phyloP scores from a whole-genome alignment of 306 rosid species.

The Vachellia collinsii region DNA sequence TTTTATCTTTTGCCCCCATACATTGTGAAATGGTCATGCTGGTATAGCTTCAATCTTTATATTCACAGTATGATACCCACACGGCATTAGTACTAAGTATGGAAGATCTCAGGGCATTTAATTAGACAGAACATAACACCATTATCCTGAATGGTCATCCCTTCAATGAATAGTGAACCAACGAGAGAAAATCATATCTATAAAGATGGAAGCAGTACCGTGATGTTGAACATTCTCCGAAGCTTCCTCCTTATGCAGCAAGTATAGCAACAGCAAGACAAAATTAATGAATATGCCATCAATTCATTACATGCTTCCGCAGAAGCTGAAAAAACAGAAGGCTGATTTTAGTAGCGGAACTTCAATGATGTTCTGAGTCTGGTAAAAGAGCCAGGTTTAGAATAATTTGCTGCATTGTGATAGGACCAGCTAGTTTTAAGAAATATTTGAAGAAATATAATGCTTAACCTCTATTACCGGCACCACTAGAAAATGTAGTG shows the following conservation, averaged over 20 bases:
- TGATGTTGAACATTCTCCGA: slow-evolving; percentile 77
- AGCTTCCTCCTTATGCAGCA: slow-evolving; percentile 91
- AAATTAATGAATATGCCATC: slow-evolving; percentile 82
- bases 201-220: slow-evolving; percentile 50
- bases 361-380: slow-evolving; percentile 10
- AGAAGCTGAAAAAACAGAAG: slow-evolving; percentile 60
- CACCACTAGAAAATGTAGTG: too few species aligned
- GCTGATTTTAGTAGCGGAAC: slow-evolving; percentile 15
- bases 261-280: slow-evolving; percentile 96
- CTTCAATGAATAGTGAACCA: background rate
- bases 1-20: background rate
- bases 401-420: slow-evolving; percentile 17
- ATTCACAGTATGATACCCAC: background rate
- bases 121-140: background rate
- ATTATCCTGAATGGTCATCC: background rate
- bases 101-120: background rate
- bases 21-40: background rate
- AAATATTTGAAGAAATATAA: too few species aligned
- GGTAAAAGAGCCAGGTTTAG: slow-evolving; percentile 12
- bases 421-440: too few species aligned
- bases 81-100: background rate
- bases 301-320: slow-evolving; percentile 91
- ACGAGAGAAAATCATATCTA: slow-evolving; percentile 3
- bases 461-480: too few species aligned
- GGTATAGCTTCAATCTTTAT: background rate